These are phyloP conservation scores for Calocybe indica DNA, from an alignment of 768 basidiomycete species.

Conservation along the genomic window DNA sequence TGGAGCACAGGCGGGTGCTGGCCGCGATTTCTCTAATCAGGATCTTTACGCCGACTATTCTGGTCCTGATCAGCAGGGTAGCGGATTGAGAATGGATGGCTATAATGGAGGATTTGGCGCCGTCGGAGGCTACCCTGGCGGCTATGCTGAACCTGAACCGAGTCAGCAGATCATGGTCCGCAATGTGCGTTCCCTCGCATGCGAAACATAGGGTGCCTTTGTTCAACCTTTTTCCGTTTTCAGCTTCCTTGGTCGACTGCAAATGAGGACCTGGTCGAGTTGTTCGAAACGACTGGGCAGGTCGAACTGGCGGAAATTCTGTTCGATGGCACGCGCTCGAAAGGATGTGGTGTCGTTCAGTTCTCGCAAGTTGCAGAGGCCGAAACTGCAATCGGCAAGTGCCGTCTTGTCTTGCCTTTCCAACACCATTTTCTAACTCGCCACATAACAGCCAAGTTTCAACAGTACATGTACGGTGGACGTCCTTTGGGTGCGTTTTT, in stretches of 20 bases:
- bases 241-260: constrained; percentile 99
- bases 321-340: constrained; percentile 87
- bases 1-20: constrained; percentile 47
- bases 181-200: constrained; percentile 65
- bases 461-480: constrained; percentile 92
- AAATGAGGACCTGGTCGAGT: constrained; percentile 95
- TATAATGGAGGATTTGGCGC: constrained; percentile 25
- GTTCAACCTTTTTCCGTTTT: background rate
- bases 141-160: constrained; percentile 64
- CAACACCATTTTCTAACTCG: background rate
- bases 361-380: constrained; percentile 85
- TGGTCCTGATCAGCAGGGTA: constrained; percentile 69
- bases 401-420: background rate
- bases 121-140: constrained; percentile 27
- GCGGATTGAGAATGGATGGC: constrained; percentile 30
- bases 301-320: constrained; percentile 94
- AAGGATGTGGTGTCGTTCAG: constrained; percentile 95
- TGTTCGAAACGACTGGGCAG: constrained; percentile 96
- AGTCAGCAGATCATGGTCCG: constrained; percentile 98
- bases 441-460: constrained; percentile 71
- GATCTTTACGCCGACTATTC: constrained; percentile 92
- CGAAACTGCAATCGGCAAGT: constrained; percentile 85
- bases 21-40: constrained; percentile 79
- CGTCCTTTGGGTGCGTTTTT: constrained; percentile 65
- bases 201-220: background rate